Percentiles rank a stretch among this genome's conserved stretches.
phyloP scores from a whole-genome alignment of 352 stramenopile species.

The Globisporangium abappressorium region DNA sequence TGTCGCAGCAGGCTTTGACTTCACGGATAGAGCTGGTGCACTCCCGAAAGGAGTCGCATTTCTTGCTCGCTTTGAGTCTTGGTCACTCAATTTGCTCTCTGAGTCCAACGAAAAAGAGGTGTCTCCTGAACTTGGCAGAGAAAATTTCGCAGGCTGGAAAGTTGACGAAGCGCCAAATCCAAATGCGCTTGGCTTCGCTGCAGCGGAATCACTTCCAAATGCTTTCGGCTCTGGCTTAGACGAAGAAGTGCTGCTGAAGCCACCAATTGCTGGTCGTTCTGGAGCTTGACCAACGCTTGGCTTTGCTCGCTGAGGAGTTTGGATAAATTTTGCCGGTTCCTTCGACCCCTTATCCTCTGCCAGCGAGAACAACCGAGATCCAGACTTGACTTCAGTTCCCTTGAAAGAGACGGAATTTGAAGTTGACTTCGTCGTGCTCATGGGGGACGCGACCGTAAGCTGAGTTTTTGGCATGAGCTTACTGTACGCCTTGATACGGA shows the following conservation, averaged over 20 bases:
- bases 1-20: slow-evolving; percentile 13
- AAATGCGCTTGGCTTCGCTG: slow-evolving; percentile 9
- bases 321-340: slow-evolving; percentile 46
- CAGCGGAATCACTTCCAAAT: not conserved
- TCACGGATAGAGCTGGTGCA: not conserved
- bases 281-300: slow-evolving; percentile 32
- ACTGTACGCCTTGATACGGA: slow-evolving; percentile 48
- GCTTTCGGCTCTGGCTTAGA: slow-evolving; percentile 4
- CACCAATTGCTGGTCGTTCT: slow-evolving; percentile 41
- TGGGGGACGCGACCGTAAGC: slow-evolving; percentile 61
- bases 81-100: slow-evolving; percentile 9
- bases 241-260: slow-evolving; percentile 8
- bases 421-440: slow-evolving; percentile 46
- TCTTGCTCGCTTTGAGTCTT: slow-evolving; percentile 4
- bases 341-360: slow-evolving; percentile 59
- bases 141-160: not conserved
- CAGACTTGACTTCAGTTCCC: slow-evolving; percentile 46
- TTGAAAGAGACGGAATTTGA: slow-evolving; percentile 54
- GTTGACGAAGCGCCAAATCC: slow-evolving; percentile 1
- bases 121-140: not conserved
- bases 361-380: slow-evolving; percentile 55
- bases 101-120: slow-evolving; percentile 15
- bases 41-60: slow-evolving; percentile 3
- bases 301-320: slow-evolving; percentile 41
- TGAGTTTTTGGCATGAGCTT: slow-evolving; percentile 72